phyloP scores from a whole-genome alignment of 192 early-diverging fungal genomes.

The Obelidium mucronatum region DNA sequence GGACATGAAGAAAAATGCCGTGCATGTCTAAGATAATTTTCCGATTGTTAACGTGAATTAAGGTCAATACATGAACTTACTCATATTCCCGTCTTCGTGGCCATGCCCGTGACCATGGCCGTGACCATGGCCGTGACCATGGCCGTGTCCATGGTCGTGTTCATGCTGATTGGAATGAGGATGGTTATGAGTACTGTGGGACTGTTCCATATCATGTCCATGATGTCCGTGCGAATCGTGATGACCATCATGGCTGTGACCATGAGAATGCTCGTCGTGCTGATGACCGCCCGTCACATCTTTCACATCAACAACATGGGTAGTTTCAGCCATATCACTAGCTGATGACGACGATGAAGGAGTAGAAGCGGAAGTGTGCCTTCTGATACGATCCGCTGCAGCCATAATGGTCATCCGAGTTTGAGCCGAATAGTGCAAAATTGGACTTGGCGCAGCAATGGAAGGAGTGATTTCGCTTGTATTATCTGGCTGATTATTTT shows the following conservation, averaged over 20 bases:
- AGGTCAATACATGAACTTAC: neutral
- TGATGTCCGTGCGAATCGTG: too few relatives aligned
- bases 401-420: neutral
- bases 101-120: neutral
- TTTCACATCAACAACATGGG: neutral
- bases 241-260: neutral
- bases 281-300: neutral
- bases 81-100: conserved; percentile 14
- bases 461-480: neutral
- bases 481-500: conserved; percentile 46
- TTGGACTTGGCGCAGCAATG: neutral
- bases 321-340: too few relatives aligned
- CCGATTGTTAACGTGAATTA: neutral
- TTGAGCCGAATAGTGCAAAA: neutral
- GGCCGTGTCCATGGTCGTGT: too few relatives aligned
- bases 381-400: neutral
- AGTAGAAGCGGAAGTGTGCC: neutral
- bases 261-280: conserved; percentile 41
- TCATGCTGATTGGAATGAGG: too few relatives aligned
- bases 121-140: neutral
- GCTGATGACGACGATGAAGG: neutral
- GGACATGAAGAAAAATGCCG: conserved; percentile 87
- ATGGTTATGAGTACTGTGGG: too few relatives aligned
- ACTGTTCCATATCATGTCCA: too few relatives aligned
- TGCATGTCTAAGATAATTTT: conserved; percentile 55